phyloP scores from a whole-genome alignment of 1,284 basidiomycete species.

The Boletus semigastroideus region DNA sequence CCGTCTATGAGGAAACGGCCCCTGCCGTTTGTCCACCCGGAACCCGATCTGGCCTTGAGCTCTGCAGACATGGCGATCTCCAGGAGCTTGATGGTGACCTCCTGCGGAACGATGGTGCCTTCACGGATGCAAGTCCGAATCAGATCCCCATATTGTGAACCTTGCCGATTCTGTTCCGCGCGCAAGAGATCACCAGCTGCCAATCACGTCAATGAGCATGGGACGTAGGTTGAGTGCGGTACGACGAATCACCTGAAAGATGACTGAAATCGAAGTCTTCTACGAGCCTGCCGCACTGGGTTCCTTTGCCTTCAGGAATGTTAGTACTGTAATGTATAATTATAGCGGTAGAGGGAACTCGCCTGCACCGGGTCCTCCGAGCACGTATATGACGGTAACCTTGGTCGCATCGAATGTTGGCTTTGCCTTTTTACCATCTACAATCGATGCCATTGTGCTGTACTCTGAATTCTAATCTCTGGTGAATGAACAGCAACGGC shows the following conservation, averaged over 20 bases:
- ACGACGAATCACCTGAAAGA: conserved; percentile 71
- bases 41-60: conserved; percentile 45
- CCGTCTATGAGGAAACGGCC: conserved; percentile 96
- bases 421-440: conserved; percentile 29
- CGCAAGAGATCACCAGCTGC: conserved; percentile 95
- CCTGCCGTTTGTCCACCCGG: conserved; percentile 71
- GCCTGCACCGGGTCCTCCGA: conserved; percentile 97
- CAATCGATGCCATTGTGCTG: conserved; percentile 19
- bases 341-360: conserved; percentile 20
- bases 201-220: conserved; percentile 4
- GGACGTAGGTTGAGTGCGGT: not conserved
- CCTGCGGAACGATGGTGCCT: conserved; percentile 95
- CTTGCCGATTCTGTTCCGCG: conserved; percentile 87
- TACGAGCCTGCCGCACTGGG: conserved; percentile 91
- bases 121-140: conserved; percentile 91
- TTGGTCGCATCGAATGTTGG: conserved; percentile 72
- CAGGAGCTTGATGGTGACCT: conserved; percentile 94
- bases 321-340: conserved; percentile 1
- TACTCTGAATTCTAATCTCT: conserved; percentile 16
- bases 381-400: conserved; percentile 91
- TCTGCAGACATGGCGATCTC: conserved; percentile 88
- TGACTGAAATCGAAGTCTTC: conserved; percentile 89
- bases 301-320: conserved; percentile 81
- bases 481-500: too few relatives aligned
- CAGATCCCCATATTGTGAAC: conserved; percentile 83